A percentile compares a stretch with the other conserved stretches of the same genome.
phyloP scores from a whole-genome alignment of 768 basidiomycete species.

The Tulasnella sp. region DNA sequence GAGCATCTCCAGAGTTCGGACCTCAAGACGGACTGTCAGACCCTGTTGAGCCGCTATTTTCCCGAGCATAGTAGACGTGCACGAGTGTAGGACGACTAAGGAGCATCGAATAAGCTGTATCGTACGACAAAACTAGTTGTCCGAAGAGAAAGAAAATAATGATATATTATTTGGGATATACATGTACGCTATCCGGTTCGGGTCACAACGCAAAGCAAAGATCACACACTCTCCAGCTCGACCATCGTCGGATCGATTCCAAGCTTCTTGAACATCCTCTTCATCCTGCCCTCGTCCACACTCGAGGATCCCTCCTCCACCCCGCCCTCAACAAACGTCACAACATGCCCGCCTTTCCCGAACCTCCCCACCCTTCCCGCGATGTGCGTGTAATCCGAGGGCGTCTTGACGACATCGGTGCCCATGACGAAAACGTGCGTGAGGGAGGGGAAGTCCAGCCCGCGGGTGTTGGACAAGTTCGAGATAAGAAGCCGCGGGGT shows the following conservation, averaged over 20 bases:
- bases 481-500: constrained; percentile 7
- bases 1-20: background rate
- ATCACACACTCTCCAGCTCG: background rate
- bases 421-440: constrained; percentile 7
- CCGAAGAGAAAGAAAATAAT: background rate
- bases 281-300: background rate
- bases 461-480: constrained; percentile 1
- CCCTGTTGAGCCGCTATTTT: background rate
- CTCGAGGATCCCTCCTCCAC: background rate
- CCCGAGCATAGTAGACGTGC: background rate
- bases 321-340: constrained; percentile 6
- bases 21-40: background rate
- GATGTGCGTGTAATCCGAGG: background rate
- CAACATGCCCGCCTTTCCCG: background rate
- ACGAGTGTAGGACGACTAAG: background rate
- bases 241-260: background rate
- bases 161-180: background rate
- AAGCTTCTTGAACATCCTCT: background rate
- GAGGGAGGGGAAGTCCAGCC: constrained; percentile 5
- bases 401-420: background rate
- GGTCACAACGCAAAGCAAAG: no score
- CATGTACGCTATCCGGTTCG: no score
- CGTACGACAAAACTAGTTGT: background rate
- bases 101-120: background rate
- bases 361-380: constrained; percentile 11